Evolutionary conservation across 106 monocot genomes (phyloP).

Genomic region (Cymbidium sinense): DNA sequence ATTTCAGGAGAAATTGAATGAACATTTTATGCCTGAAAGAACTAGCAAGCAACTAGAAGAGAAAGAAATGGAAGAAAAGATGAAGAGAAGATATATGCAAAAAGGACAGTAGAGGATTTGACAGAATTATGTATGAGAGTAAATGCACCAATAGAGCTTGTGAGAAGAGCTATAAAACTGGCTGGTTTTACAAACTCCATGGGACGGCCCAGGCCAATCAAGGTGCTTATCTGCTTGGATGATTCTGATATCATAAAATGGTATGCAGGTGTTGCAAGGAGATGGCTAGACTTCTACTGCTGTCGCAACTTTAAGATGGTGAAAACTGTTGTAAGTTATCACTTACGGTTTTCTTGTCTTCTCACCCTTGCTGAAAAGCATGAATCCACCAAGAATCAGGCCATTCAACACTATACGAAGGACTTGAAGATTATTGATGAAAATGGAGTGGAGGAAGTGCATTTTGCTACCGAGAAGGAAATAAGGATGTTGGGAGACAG

Average conservation of each 20-base stretch:
- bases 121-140: constrained; percentile 70
- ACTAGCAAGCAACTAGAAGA: constrained; percentile 27
- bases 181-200: constrained; percentile 82
- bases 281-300: constrained; percentile 90
- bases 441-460: constrained; percentile 36
- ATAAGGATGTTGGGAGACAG: constrained; percentile 87
- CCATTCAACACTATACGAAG: constrained; percentile 88
- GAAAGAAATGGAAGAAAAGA: constrained; percentile 32
- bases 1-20: constrained; percentile 64
- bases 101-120: constrained; percentile 82
- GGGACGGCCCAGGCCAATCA: constrained; percentile 93
- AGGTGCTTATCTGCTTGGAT: constrained; percentile 75
- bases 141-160: constrained; percentile 68
- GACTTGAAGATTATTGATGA: constrained; percentile 57
- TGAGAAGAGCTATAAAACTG: constrained; percentile 71
- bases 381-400: constrained; percentile 67
- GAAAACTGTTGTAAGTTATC: constrained; percentile 82
- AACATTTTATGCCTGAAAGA: constrained; percentile 51
- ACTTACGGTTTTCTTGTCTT: constrained; percentile 92
- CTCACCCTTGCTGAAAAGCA: constrained; percentile 94
- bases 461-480: constrained; percentile 81
- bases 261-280: constrained; percentile 86
- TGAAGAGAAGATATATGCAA: constrained; percentile 62
- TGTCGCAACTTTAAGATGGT: constrained; percentile 70
- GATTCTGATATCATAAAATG: constrained; percentile 89